Percentiles rank a stretch among this genome's conserved stretches.
Evolutionary conservation across 495 filamentous ascomycete genomes (phyloP).

Genomic region (Cetradonia linearis): DNA sequence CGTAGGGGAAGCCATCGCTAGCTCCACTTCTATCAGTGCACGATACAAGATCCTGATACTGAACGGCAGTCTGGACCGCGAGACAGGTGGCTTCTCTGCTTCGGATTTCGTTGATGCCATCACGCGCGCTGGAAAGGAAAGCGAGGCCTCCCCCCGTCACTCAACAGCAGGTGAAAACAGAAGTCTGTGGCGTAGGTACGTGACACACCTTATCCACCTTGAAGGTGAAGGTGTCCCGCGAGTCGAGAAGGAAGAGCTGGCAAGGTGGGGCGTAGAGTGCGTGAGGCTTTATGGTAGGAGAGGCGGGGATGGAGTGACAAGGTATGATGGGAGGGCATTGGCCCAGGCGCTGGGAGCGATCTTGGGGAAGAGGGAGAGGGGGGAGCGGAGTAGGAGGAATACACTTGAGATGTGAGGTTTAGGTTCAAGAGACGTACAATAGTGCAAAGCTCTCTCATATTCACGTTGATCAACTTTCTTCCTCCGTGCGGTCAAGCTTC

Average conservation of each 20-base stretch:
- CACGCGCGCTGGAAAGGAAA: conserved; percentile 48
- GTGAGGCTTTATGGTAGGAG: conserved; percentile 66
- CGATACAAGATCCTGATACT: conserved; percentile 72
- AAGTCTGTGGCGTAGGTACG: conserved; percentile 42
- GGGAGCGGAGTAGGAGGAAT: conserved; percentile 55
- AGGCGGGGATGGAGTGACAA: conserved; percentile 44
- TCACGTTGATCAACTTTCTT: too few species aligned
- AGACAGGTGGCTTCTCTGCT: conserved; percentile 71
- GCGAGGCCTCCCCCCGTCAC: too few species aligned
- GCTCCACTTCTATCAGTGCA: conserved; percentile 14
- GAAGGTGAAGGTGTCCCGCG: conserved; percentile 59
- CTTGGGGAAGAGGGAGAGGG: conserved; percentile 52
- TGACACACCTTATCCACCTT: conserved; percentile 78
- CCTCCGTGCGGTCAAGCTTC: too few species aligned
- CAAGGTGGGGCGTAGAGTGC: conserved; percentile 59
- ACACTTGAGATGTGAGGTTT: conserved; percentile 42
- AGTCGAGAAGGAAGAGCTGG: conserved; percentile 57
- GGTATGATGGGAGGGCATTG: conserved; percentile 70
- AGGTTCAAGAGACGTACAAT: too few species aligned
- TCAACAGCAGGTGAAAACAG: too few species aligned
- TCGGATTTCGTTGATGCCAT: conserved; percentile 73
- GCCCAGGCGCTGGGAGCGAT: conserved; percentile 69
- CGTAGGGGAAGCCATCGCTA: conserved; percentile 46
- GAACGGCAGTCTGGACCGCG: conserved; percentile 72
- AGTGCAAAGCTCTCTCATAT: too few species aligned